phyloP scores from a whole-genome alignment of 108 stramenopile genomes.

The Conticribra guillardii region DNA sequence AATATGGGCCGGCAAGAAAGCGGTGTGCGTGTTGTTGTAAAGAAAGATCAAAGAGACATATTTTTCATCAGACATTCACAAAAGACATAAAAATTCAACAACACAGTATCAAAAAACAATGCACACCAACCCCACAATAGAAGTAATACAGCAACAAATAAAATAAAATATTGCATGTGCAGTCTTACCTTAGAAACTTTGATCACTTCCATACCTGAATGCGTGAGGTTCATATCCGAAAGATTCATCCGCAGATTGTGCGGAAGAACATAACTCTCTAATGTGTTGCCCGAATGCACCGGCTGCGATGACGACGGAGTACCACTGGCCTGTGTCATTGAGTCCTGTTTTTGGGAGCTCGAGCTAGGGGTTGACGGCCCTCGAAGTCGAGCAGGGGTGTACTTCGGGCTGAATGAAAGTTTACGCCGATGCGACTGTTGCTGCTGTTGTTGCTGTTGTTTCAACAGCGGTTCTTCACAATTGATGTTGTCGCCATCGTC shows the following conservation, averaged over 20 bases:
- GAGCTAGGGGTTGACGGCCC: not conserved
- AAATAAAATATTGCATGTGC: not conserved
- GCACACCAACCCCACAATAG: not conserved
- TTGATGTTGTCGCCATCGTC: not conserved
- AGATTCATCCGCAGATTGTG: constrained; percentile 18
- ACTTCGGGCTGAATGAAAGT: not conserved
- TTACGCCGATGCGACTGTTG: constrained; percentile 8
- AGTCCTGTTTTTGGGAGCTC: not conserved
- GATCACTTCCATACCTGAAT: constrained; percentile 57
- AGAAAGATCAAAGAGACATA: not conserved
- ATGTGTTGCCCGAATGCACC: constrained; percentile 32
- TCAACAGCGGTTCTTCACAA: not conserved
- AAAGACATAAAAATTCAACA: not conserved
- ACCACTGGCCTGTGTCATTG: not conserved
- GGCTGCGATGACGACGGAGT: not conserved
- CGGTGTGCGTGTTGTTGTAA: not conserved
- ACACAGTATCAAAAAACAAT: not conserved
- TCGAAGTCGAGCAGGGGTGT: not conserved
- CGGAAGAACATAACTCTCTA: constrained; percentile 39
- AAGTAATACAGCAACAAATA: not conserved
- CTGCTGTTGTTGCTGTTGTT: not conserved
- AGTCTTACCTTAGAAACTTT: constrained; percentile 80
- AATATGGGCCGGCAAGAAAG: not conserved
- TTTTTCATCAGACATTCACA: not conserved
- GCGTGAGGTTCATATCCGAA: constrained; percentile 8